Conservation (phyloP, 1,284 basidiomycete genomes). For the Sporisorium graminicola region DNA sequence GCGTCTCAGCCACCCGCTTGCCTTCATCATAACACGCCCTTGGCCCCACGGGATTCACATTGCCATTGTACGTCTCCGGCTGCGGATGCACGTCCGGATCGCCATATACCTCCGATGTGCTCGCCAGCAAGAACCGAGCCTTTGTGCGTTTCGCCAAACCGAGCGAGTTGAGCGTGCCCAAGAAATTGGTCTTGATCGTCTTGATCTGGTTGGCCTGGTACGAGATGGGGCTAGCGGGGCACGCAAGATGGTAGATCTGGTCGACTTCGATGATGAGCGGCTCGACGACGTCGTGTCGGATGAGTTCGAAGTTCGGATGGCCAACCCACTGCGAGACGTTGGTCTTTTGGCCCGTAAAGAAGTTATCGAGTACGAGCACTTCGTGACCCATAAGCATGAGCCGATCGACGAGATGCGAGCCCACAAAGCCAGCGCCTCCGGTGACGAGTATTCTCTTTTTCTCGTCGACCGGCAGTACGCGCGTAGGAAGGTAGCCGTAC, state of each 20-base stretch:
- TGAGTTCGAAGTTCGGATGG: slow-evolving; percentile 97
- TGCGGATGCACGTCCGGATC: slow-evolving; percentile 98
- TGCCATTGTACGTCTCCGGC: slow-evolving; percentile 76
- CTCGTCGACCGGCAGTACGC: slow-evolving; percentile 80
- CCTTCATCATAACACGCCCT: slow-evolving; percentile 98
- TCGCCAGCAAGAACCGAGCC: slow-evolving; percentile 93
- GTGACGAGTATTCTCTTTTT: slow-evolving; percentile 93
- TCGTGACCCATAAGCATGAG: slow-evolving; percentile 98
- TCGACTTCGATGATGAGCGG: slow-evolving; percentile 60
- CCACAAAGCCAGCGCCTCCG: slow-evolving; percentile 94
- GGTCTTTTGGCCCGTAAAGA: slow-evolving; percentile 96
- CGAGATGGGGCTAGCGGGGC: slow-evolving; percentile 59
- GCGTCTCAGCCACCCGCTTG: slow-evolving; percentile 62
- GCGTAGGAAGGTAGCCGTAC: slow-evolving; percentile 83
- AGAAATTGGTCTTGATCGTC: slow-evolving; percentile 92
- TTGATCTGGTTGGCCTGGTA: slow-evolving; percentile 65
- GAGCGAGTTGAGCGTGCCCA: slow-evolving; percentile 89
- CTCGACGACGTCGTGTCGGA: slow-evolving; percentile 86
- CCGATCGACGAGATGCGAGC: slow-evolving; percentile 91
- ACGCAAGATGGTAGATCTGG: slow-evolving; percentile 64
- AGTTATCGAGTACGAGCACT: slow-evolving; percentile 96
- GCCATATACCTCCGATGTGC: slow-evolving; percentile 97
- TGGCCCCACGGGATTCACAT: slow-evolving; percentile 96
- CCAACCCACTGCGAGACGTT: slow-evolving; percentile 81
- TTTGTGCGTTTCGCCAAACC: slow-evolving; percentile 97